Evolutionary conservation across 768 basidiomycete genomes (phyloP).

Genomic region (Suillus decipiens): DNA sequence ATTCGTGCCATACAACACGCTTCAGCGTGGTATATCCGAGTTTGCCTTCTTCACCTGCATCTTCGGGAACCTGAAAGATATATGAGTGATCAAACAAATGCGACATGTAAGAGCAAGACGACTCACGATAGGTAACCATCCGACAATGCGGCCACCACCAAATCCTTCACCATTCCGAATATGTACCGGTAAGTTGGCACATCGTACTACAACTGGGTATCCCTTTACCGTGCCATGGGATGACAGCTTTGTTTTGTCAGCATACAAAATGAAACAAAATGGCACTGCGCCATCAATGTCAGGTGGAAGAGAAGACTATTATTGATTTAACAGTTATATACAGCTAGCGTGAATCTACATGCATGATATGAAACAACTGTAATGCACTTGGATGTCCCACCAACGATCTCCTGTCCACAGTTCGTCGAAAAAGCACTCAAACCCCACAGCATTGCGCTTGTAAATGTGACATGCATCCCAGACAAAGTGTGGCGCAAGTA

Average conservation of each 20-base stretch:
- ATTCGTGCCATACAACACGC: constrained; percentile 39
- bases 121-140: constrained; percentile 22
- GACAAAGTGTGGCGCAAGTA: constrained; percentile 19
- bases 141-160: constrained; percentile 19
- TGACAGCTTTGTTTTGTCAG: constrained; percentile 21
- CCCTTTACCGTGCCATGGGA: constrained; percentile 22
- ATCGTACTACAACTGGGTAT: constrained; percentile 20
- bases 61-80: constrained; percentile 29
- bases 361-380: neutral
- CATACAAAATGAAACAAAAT: constrained; percentile 19
- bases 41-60: constrained; percentile 31
- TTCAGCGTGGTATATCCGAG: constrained; percentile 35
- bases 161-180: constrained; percentile 20
- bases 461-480: constrained; percentile 35
- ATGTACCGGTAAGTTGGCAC: constrained; percentile 19
- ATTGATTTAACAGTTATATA: too few species aligned
- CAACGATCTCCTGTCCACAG: constrained; percentile 38
- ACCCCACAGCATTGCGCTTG: constrained; percentile 28
- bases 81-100: too few species aligned
- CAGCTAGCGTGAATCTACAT: neutral
- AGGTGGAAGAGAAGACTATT: constrained; percentile 5
- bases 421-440: constrained; percentile 33
- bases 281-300: constrained; percentile 2
- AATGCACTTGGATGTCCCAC: constrained; percentile 40
- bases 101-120: neutral